Evolutionary conservation across 768 basidiomycete species (phyloP).

Genomic region (Lactarius vividus): DNA sequence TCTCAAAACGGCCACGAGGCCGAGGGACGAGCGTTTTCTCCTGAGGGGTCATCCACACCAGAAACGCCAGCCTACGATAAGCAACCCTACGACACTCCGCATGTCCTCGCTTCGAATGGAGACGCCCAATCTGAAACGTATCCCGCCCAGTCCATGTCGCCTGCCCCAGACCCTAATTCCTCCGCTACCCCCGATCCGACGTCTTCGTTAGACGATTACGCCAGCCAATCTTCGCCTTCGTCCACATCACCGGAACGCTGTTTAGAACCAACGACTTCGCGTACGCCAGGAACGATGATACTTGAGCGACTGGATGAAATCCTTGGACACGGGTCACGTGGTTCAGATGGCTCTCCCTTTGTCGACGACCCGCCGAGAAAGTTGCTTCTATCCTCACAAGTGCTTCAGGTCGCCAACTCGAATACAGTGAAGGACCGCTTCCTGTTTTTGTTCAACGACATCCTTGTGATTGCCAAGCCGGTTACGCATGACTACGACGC

Average conservation of each 20-base stretch:
- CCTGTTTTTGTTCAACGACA: constrained; percentile 95
- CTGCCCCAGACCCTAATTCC: constrained; percentile 52
- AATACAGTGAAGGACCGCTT: constrained; percentile 95
- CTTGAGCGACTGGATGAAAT: constrained; percentile 71
- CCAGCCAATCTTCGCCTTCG: constrained; percentile 65
- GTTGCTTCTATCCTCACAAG: constrained; percentile 78
- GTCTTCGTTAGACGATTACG: constrained; percentile 71
- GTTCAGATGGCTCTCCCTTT: constrained; percentile 53
- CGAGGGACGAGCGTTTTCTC: constrained; percentile 12
- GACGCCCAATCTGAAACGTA: constrained; percentile 36
- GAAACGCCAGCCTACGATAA: constrained; percentile 19
- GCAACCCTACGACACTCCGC: not conserved
- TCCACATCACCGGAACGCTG: constrained; percentile 72
- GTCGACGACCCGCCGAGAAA: constrained; percentile 87
- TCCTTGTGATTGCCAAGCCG: constrained; percentile 92
- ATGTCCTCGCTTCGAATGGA: constrained; percentile 20
- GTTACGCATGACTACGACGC: constrained; percentile 66
- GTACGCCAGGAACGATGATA: constrained; percentile 49
- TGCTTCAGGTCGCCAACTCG: constrained; percentile 90
- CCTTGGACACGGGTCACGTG: constrained; percentile 58
- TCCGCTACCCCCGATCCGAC: constrained; percentile 76
- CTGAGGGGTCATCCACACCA: constrained; percentile 19
- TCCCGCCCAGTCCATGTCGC: constrained; percentile 33
- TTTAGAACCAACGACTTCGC: constrained; percentile 37
- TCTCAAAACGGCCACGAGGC: constrained; percentile 32